These are phyloP conservation scores for Sphenostylis stenocarpa DNA, from an alignment of 306 rosid species.

Conservation along the genomic window DNA sequence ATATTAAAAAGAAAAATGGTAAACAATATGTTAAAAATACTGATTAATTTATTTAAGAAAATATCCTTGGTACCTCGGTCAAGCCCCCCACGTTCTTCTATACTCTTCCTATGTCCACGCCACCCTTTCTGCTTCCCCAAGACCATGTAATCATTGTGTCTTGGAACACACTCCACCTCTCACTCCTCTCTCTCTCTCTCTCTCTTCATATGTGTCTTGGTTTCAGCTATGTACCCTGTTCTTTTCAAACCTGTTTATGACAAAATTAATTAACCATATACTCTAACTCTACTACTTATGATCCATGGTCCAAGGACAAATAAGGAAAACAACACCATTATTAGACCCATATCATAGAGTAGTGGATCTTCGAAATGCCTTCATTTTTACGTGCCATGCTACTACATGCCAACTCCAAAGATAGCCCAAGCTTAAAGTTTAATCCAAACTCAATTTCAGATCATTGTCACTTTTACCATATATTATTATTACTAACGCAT, in stretches of 20 bases:
- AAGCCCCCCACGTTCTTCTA: slow-evolving; percentile 91
- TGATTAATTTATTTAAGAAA: too few species aligned
- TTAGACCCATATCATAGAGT: neutral
- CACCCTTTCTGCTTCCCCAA: slow-evolving; percentile 91
- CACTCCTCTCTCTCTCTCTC: neutral
- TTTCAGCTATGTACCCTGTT: too few species aligned
- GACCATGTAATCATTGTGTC: slow-evolving; percentile 98
- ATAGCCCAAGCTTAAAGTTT: slow-evolving; percentile 30
- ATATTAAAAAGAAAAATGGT: too few species aligned
- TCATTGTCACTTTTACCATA: slow-evolving; percentile 20
- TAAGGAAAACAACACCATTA: too few species aligned
- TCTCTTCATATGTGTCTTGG: neutral
- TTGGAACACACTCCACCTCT: slow-evolving; percentile 83
- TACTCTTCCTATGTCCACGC: slow-evolving; percentile 78
- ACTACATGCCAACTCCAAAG: neutral
- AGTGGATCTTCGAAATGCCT: neutral
- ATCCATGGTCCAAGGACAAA: slow-evolving; percentile 15
- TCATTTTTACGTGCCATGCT: slow-evolving; percentile 42
- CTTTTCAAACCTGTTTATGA: slow-evolving; percentile 14
- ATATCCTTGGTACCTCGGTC: slow-evolving; percentile 62
- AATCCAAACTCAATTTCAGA: slow-evolving; percentile 13
- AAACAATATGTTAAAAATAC: too few species aligned
- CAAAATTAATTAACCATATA: neutral
- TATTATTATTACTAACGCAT: slow-evolving; percentile 24
- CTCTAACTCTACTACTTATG: neutral